Evolutionary conservation across 2,329 filamentous ascomycete genomes (phyloP), one percentile per base, ranked within the genome.

Genomic region (Exophiala dermatitidis): DNA sequence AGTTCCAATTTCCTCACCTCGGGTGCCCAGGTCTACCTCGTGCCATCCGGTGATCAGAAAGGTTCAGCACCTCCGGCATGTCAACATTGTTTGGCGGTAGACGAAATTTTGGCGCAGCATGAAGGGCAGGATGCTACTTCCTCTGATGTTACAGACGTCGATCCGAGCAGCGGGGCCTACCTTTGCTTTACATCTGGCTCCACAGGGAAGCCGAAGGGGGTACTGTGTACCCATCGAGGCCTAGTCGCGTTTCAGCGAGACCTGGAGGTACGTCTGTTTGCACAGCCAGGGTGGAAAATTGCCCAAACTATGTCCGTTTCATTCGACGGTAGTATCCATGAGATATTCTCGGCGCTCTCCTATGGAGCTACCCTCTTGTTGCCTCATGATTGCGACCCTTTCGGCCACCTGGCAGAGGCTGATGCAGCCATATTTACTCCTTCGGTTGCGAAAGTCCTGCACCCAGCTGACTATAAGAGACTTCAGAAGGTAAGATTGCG

Each of bases 301-400:
- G 64, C 71, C 1, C 73, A 75, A 50, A 45, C 72, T 40, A 68
- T 76, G 65, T 75, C 73, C 1, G 62, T 66, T 0, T 69, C 61
- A 0, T 77, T 77, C 50, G 74, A 76, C 57, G 71, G 69, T n/a
- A 68, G 66, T 49, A 72, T 76, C 6, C 66, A 71, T 33, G 73
- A 72, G 51, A 65, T 72, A 0, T 74, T 74, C 50, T 69, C 69
- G 0, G 62, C 72, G 1, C 60, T 75, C 1, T 63, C 61, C 12
- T 69, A 72, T 49, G 73, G 72, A 0, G 67, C 67, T 0, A 72
- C 71, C 0, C 61, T 75, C 2, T 64, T 73, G 0, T 61, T 75
- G 1, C 34, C 41, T 1, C 53, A 62, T 19, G 34, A 10, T 0
- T 42, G 48, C 1, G 58, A 69, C 8, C 62, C 65, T 0, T 67